Conservation (phyloP, 2,329 filamentous ascomycete species). For the Exophiala mesophila region DNA sequence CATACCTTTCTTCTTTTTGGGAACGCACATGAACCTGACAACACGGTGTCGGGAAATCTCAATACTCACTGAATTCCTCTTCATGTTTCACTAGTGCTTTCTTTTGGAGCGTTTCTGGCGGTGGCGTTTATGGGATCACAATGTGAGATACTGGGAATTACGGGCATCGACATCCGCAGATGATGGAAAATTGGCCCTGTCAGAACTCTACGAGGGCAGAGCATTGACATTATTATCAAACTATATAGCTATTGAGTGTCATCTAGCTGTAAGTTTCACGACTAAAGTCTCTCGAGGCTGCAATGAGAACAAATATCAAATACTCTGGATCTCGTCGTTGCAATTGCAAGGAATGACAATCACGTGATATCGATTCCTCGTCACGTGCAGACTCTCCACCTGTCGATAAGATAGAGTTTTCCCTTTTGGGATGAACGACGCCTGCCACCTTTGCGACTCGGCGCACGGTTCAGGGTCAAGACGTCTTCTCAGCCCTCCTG, state of each 20-base stretch:
- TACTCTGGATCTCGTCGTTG: too few species aligned
- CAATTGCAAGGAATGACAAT: too few species aligned
- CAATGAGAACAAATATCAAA: too few species aligned
- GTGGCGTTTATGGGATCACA: conserved; percentile 4
- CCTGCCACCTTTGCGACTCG: neutral
- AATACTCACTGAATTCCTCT: conserved; percentile 1
- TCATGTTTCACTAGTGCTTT: neutral
- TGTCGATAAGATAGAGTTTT: too few species aligned
- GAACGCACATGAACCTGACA: neutral
- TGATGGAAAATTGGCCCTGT: conserved; percentile 1
- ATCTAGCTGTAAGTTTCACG: too few species aligned
- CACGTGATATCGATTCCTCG: too few species aligned
- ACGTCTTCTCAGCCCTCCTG: too few species aligned
- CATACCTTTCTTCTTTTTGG: conserved; percentile 18
- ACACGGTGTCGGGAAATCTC: neutral
- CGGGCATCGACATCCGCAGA: neutral
- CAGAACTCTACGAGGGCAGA: too few species aligned
- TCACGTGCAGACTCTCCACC: too few species aligned
- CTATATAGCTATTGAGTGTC: too few species aligned
- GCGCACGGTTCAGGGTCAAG: neutral
- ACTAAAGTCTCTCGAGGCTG: too few species aligned
- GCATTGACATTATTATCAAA: too few species aligned
- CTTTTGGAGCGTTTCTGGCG: neutral
- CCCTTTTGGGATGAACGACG: neutral
- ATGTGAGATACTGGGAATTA: neutral